These are phyloP conservation scores for Leccinum subtestaceum DNA, from an alignment of 768 basidiomycete species.

Conservation along the genomic window DNA sequence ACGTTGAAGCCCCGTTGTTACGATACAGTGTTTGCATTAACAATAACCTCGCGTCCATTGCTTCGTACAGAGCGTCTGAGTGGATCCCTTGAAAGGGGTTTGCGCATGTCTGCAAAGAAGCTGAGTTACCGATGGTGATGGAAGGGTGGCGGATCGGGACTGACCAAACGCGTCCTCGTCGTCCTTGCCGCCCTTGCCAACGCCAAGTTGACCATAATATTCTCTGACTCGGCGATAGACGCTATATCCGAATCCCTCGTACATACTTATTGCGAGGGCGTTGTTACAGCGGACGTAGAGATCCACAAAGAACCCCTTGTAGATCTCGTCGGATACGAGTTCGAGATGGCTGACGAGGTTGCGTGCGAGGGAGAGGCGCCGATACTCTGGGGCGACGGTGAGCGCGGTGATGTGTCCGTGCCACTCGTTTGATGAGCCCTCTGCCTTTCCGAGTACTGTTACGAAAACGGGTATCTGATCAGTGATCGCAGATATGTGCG, in stretches of 20 bases:
- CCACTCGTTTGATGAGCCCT: slow-evolving; percentile 73
- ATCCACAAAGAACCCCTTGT: slow-evolving; percentile 90
- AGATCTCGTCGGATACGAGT: slow-evolving; percentile 73
- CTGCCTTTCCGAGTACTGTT: slow-evolving; percentile 91
- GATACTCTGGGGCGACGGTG: slow-evolving; percentile 91
- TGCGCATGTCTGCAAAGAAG: slow-evolving; percentile 57
- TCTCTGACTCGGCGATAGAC: slow-evolving; percentile 88
- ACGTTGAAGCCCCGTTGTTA: slow-evolving; percentile 19
- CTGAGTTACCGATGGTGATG: not conserved
- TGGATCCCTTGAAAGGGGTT: slow-evolving; percentile 64
- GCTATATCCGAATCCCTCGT: slow-evolving; percentile 90
- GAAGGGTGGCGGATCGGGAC: slow-evolving; percentile 28
- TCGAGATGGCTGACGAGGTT: slow-evolving; percentile 88
- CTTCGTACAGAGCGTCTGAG: slow-evolving; percentile 61
- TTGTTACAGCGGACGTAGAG: slow-evolving; percentile 93
- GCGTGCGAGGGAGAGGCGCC: slow-evolving; percentile 81
- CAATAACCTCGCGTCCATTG: slow-evolving; percentile 72
- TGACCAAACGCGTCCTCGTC: slow-evolving; percentile 91
- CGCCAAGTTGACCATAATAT: slow-evolving; percentile 79
- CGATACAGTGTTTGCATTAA: slow-evolving; percentile 41
- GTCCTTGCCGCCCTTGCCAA: slow-evolving; percentile 73
- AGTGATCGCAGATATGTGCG: slow-evolving; percentile 5
- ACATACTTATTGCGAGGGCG: slow-evolving; percentile 81
- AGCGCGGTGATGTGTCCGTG: slow-evolving; percentile 96
- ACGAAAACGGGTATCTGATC: not conserved